Base-by-base conservation (phyloP, 306 rosid species). In the Trifolium subterraneum region DNA sequence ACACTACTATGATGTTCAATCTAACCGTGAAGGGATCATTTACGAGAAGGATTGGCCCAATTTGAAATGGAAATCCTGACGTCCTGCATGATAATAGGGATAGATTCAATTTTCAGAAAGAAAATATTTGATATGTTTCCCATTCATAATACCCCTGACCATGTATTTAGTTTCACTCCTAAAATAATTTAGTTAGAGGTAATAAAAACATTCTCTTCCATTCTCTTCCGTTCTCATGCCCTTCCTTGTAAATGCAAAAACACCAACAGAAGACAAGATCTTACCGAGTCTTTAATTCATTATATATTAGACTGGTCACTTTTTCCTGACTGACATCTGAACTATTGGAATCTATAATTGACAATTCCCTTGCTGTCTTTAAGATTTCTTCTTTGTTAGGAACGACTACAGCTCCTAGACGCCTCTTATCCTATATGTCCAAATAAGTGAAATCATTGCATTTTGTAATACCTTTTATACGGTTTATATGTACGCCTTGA, bases 381-480 rank as follows among this genome's bases (percentile, higher is more conserved):
- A 91, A 69, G 79, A 82, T 83, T 85, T 83, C 97, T 58, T 91
- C 97, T 83, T 88, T 87, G 89, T 91, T 86, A 55, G 98, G 97
- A 88, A 94, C 97, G 70, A 94, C 68, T 35, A 94, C 56, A 52
- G 98, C 98, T 78, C 97, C 98, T 10, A 91, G 86, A 38, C 98
- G 97, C 52, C 98, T 91, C 78, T 88, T 87, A 81, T 93, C 97
- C 98, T 93, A 64, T 63, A 78, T 14, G 58, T 31, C 27, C 47
- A 20, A 60, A 51, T 41, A 44, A 54, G 23, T 66, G 75, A 65
- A 76, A 64, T 50, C 8, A 10, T 55, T 27, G 31, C 19, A 35
- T 56, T 27, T 14, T 44, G 54, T 39, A 39, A 51, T 64, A 48
- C 9, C 41, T 69, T 31, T 19, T 69, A 51, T 76, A 14, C 10